These are phyloP conservation scores for Carpinus viminea DNA, from an alignment of 306 rosid genomes.

Conservation along the genomic window DNA sequence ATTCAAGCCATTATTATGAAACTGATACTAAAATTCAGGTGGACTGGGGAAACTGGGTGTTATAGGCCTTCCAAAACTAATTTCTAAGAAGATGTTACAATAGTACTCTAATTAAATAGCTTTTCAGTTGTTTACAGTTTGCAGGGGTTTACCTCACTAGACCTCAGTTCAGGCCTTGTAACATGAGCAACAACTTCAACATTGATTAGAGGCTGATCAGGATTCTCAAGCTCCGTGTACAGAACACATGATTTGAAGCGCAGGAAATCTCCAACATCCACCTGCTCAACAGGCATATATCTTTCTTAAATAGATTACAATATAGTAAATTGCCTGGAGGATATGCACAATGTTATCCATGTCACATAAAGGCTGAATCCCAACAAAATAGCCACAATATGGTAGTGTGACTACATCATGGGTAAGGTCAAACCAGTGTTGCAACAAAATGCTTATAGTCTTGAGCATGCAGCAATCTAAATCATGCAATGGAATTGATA, in stretches of 20 bases:
- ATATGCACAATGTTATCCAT: background rate
- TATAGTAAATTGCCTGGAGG: background rate
- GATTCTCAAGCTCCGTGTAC: constrained; percentile 69
- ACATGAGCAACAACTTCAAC: constrained; percentile 98
- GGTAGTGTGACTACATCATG: background rate
- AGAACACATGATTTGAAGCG: constrained; percentile 86
- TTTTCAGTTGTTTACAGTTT: constrained; percentile 9
- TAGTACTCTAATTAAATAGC: background rate
- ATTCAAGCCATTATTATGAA: background rate
- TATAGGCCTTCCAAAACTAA: background rate
- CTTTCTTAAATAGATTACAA: background rate
- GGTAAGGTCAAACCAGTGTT: background rate
- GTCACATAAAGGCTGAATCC: background rate
- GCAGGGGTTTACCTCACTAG: constrained; percentile 70
- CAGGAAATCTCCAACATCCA: constrained; percentile 94
- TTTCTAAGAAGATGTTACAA: background rate
- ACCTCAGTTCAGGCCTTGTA: constrained; percentile 83
- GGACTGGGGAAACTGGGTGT: background rate
- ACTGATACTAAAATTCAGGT: background rate
- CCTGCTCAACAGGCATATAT: constrained; percentile 45
- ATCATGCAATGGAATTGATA: background rate
- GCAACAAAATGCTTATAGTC: background rate
- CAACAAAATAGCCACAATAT: background rate
- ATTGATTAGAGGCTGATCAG: constrained; percentile 83
- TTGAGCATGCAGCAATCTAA: background rate